Evolutionary conservation across 495 filamentous ascomycete species (phyloP), one percentile per base, ranked within the genome.

Genomic region (Lindgomyces ingoldianus): DNA sequence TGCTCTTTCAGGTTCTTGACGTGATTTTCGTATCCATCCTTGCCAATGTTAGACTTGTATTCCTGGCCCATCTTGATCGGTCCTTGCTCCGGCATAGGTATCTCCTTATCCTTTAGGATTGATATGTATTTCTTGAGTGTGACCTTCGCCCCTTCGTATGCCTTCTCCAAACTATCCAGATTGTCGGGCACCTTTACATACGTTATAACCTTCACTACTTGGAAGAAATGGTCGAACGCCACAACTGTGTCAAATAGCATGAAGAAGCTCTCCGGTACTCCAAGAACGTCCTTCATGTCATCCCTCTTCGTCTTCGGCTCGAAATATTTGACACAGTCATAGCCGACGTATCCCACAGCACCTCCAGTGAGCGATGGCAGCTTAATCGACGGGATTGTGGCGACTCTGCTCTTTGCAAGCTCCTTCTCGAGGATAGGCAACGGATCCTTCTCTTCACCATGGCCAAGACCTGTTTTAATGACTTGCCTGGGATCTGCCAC

Each of bases 171-270:
- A 29, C 87, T 79, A 19, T 76, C 73, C 75, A 60, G 77, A 70
- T 55, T 86, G 81, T 55, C 81, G 73, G 87, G 85, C 12, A 93
- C 81, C 50, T 80, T 80, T 50, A 97, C 78, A 74, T 96, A 96
- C 12, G 91, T 96, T 66, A 98, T 89, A 69, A 98, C 86, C 73
- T 95, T 96, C 75, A 96, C 86, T 30, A 89, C 82, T 65, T 91
- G 89, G 81, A 85, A 96, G 76, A 97, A 96, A 73, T 96, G 89
- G 74, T 98, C 94, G 67, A 98, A 93, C 24, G 93, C 91, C 22
- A 98, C 81, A 46, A 98, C 89, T 49, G 94, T 98, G 72, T 98
- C 91, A 78, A 90, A 98, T 22, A 98, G 82, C 94, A 98, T 98
- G 77, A 98, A 98, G 1, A 98, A 78, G 14, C 90, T 90, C 78